Evolutionary conservation across 1,284 basidiomycete genomes (phyloP).

Genomic region (Apiotrichum laibachii): DNA sequence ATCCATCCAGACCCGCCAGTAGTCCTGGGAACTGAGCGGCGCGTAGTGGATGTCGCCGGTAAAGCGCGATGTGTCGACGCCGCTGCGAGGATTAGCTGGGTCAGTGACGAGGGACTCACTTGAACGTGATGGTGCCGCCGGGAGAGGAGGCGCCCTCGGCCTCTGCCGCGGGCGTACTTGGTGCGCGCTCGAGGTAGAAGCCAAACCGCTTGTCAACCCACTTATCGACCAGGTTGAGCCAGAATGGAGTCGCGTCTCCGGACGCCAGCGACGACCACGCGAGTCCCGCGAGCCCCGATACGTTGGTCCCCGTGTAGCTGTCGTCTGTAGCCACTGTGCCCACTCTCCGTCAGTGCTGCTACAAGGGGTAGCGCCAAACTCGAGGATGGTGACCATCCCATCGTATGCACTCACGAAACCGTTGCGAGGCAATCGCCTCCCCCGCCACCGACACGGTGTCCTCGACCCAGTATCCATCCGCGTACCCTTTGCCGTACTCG

Average conservation of each 20-base stretch:
- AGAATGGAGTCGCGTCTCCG: conserved; percentile 53
- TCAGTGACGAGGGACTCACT: background rate
- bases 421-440: conserved; percentile 66
- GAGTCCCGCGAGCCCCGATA: conserved; percentile 55
- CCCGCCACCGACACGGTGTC: conserved; percentile 79
- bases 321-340: conserved; percentile 4
- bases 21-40: conserved; percentile 56
- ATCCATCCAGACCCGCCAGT: conserved; percentile 48
- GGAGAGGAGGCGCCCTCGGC: background rate
- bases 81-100: background rate
- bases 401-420: conserved; percentile 55
- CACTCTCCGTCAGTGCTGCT: conserved; percentile 17
- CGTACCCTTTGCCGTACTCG: conserved; percentile 76
- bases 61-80: conserved; percentile 63
- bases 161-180: background rate
- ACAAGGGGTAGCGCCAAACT: too few species aligned
- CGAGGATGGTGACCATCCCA: background rate
- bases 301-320: conserved; percentile 15
- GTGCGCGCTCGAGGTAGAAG: conserved; percentile 68
- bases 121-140: background rate
- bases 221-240: conserved; percentile 63
- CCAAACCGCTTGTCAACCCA: conserved; percentile 72
- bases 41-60: conserved; percentile 75
- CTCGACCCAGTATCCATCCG: conserved; percentile 63
- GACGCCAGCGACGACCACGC: conserved; percentile 53